Conservation (phyloP, 176 grass and related monocot genomes). For the Zoysia pacifica region DNA sequence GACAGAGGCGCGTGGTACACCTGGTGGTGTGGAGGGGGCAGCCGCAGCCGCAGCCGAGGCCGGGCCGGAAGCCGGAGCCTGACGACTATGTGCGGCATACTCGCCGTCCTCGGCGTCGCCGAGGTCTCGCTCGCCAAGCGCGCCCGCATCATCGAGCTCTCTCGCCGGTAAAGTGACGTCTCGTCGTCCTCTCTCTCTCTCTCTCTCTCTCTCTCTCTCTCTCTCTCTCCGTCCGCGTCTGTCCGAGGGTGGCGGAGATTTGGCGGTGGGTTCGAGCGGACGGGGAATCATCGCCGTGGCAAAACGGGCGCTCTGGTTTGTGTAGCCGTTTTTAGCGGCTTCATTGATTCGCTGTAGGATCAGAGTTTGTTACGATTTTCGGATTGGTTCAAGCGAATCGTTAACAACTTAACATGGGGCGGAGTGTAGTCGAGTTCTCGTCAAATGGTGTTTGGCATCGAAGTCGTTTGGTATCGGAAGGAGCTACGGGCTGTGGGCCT, state of each 20-base stretch:
- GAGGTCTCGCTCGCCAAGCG: constrained; percentile 81
- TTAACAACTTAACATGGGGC: not conserved
- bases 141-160: constrained; percentile 93
- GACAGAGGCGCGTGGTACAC: not conserved
- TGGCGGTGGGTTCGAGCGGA: not conserved
- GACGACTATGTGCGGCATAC: constrained; percentile 91
- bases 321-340: not conserved
- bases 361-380: not conserved
- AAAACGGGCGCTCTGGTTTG: not conserved
- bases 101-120: constrained; percentile 87
- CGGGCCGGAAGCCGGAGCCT: not conserved
- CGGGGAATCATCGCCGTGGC: not conserved
- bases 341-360: not conserved
- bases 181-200: not conserved
- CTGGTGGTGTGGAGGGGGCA: not conserved
- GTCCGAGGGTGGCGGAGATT: not conserved
- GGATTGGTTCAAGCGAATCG: not conserved
- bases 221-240: too few species aligned
- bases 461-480: not conserved
- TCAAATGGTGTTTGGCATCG: not conserved
- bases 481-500: not conserved
- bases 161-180: constrained; percentile 55
- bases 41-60: not conserved
- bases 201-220: not conserved
- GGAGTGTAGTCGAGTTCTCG: not conserved